These are phyloP conservation scores for Maudiozyma pseudohumilis DNA, from an alignment of 805 yeast species.

Conservation along the genomic window DNA sequence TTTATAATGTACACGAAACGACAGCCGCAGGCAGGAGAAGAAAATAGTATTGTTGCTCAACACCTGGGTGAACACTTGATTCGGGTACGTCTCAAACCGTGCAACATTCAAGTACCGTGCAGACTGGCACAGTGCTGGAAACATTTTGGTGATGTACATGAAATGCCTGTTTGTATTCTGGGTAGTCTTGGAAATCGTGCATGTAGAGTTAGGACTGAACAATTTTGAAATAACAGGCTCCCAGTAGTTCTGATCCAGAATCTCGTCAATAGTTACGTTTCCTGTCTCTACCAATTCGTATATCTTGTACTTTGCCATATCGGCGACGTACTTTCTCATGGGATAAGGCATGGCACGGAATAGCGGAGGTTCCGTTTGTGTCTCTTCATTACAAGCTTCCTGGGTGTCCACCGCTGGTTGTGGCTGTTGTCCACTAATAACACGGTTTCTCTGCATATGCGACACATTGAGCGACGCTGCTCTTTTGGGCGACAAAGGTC, in stretches of 20 bases:
- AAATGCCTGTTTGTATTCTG: neutral
- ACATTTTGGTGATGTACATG: neutral
- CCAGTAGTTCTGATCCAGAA: slow-evolving; percentile 1
- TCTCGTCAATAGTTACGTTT: slow-evolving; percentile 26
- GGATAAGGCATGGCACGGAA: neutral
- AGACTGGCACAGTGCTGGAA: slow-evolving; percentile 31
- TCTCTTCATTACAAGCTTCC: too few relatives aligned
- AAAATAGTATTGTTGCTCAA: slow-evolving; percentile 44
- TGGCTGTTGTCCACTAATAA: too few relatives aligned
- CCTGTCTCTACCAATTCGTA: slow-evolving; percentile 39
- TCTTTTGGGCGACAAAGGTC: too few relatives aligned
- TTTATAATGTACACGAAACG: slow-evolving; percentile 41
- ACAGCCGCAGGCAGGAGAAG: slow-evolving; percentile 42
- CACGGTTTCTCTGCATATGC: too few relatives aligned
- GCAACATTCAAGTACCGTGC: slow-evolving; percentile 41
- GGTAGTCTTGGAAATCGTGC: neutral
- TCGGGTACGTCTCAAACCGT: slow-evolving; percentile 42
- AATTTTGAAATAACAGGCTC: neutral
- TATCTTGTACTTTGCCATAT: slow-evolving; percentile 40
- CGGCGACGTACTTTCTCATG: slow-evolving; percentile 28
- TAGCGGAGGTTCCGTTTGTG: too few relatives aligned
- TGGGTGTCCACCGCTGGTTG: too few relatives aligned
- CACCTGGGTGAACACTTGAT: slow-evolving; percentile 41
- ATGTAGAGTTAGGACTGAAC: slow-evolving; percentile 2
- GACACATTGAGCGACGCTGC: too few relatives aligned